phyloP scores from a whole-genome alignment of 108 stramenopile species.

The Aureococcus anophagefferens region DNA sequence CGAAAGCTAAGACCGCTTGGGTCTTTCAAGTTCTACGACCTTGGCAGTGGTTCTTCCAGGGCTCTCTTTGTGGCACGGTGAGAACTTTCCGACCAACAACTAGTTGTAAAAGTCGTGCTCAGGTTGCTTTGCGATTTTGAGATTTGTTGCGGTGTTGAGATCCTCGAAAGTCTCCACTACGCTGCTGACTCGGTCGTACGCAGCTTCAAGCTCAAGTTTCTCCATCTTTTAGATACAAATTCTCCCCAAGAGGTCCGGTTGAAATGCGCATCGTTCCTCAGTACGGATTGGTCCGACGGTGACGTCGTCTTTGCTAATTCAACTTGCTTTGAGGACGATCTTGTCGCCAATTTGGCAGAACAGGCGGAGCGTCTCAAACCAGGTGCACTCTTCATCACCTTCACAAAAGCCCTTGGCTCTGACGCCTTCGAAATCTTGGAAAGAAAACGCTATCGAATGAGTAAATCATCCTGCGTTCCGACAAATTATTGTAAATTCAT shows the following conservation, averaged over 20 bases:
- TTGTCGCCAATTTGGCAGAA: slow-evolving; percentile 30
- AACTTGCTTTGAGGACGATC: slow-evolving; percentile 48
- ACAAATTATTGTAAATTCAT: too few relatives aligned
- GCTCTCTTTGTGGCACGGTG: slow-evolving; percentile 47
- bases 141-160: slow-evolving; percentile 48
- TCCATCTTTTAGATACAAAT: background rate
- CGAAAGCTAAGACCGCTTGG: slow-evolving; percentile 17
- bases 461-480: too few relatives aligned
- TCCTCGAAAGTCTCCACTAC: slow-evolving; percentile 35
- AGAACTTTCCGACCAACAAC: too few relatives aligned
- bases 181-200: slow-evolving; percentile 18
- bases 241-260: slow-evolving; percentile 14
- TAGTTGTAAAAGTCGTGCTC: too few relatives aligned
- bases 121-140: slow-evolving; percentile 48
- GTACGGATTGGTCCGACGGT: slow-evolving; percentile 49
- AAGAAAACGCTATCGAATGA: slow-evolving; percentile 37
- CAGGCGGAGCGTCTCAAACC: slow-evolving; percentile 29
- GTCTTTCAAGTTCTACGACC: slow-evolving; percentile 45
- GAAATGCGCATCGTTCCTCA: slow-evolving; percentile 29
- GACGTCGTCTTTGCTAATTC: slow-evolving; percentile 52
- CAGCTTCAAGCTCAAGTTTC: background rate
- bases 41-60: slow-evolving; percentile 50
- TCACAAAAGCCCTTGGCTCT: slow-evolving; percentile 37
- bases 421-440: slow-evolving; percentile 27
- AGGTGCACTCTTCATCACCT: slow-evolving; percentile 47